Base-by-base conservation (phyloP, 352 stramenopile species). In the Phytopythium oedochilum region DNA sequence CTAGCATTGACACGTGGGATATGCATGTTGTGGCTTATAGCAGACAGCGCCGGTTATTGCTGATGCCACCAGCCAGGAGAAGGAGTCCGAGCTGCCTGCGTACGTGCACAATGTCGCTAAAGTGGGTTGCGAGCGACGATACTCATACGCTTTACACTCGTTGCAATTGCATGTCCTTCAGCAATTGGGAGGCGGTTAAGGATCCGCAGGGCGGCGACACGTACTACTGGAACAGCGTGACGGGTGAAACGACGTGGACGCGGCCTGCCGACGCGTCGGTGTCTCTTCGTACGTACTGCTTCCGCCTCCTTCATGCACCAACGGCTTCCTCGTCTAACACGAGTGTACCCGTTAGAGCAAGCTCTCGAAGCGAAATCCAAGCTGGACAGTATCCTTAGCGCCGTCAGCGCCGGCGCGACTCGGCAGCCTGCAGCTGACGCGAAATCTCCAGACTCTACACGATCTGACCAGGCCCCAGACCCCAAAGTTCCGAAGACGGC, bases 161-260 rank as follows among this genome's bases (percentile, higher is more conserved):
- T n/a, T n/a, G n/a, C n/a, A n/a, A n/a, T n/a, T n/a, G n/a, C 48
- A 39, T 48, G 25, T 1, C n/a, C n/a, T 70, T 18, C 42, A 93
- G 80, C 47, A 75, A 63, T 14, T 93, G 83, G 83, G 64, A 90
- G 66, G 53, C 71, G 55, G 75, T 90, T 7, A 32, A 55, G 14
- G 83, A 93, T 63, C 60, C 75, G 3, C 46, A 70, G 7, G 88
- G 75, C 23, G 66, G 73, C 1, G 65, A 78, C 14, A 55, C 70
- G 25, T 93, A 91, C 66, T 93, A 79, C 49, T 93, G 83, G 83
- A 85, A 93, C 64, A 64, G 61, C 11, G 61, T 70, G n/a, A 85
- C 80, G 28, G 79, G 83, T n/a, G 79, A 87, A 53, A 91, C 83
- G 28, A 82, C 78, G 17, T 93, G 80, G 83, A 83, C 64, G 20